Conservation (phyloP, 805 yeast genomes). For the Hagleromyces aurorensis region DNA sequence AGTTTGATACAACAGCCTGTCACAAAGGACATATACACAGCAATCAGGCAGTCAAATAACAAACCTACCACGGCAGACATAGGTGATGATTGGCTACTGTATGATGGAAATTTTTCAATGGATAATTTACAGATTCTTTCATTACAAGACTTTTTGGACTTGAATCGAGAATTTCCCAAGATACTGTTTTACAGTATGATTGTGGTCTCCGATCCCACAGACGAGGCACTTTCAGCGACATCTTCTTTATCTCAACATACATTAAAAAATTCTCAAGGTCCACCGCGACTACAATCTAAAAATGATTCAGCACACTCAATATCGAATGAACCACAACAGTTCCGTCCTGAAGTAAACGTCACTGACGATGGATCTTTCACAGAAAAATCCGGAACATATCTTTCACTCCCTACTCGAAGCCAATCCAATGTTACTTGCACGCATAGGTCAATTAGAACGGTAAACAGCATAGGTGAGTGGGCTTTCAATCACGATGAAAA, state of each 20-base stretch:
- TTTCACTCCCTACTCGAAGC: conserved; percentile 20
- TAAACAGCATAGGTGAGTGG: conserved; percentile 29
- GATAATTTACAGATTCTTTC: conserved; percentile 31
- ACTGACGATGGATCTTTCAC: conserved; percentile 15
- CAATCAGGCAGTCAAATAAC: conserved; percentile 27
- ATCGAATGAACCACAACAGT: conserved; percentile 11
- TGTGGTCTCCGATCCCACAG: conserved; percentile 6
- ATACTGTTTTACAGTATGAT: conserved; percentile 31
- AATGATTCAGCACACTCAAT: conserved; percentile 4
- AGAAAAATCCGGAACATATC: conserved; percentile 11
- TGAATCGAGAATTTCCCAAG: conserved; percentile 23
- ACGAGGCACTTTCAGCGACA: conserved; percentile 1
- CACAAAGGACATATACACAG: conserved; percentile 25
- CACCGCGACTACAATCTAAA: neutral
- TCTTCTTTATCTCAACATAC: neutral
- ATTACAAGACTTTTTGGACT: conserved; percentile 30
- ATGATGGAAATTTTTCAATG: conserved; percentile 33
- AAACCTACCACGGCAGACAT: conserved; percentile 25
- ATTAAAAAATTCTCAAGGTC: neutral
- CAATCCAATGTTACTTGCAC: conserved; percentile 23
- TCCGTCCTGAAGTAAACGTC: conserved; percentile 2
- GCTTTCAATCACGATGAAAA: conserved; percentile 7
- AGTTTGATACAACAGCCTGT: conserved; percentile 23
- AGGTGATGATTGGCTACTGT: conserved; percentile 36
- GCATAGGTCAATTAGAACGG: conserved; percentile 25